phyloP scores from a whole-genome alignment of 371 early-diverging fungal species.

The Dinochytrium kinnereticum region DNA sequence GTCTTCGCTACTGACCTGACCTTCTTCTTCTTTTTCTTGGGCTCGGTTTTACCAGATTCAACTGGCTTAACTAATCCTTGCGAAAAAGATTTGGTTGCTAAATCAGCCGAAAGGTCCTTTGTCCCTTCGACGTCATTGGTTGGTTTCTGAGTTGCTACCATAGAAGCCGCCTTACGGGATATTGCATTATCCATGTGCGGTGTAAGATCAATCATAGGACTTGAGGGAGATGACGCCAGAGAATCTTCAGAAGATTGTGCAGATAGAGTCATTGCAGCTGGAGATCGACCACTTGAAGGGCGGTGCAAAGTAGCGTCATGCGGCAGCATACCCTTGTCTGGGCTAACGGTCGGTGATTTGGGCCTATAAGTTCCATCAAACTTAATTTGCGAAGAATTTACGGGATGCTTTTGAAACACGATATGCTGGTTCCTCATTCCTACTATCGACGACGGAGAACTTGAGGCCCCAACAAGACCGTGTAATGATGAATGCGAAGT shows the following conservation, averaged over 20 bases:
- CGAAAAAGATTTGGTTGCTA: no score
- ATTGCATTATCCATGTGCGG: constrained; percentile 24
- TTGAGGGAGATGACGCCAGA: not conserved
- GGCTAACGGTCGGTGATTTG: constrained; percentile 9
- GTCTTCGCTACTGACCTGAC: not conserved
- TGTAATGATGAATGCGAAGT: not conserved
- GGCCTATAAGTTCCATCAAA: constrained; percentile 16
- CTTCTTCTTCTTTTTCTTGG: not conserved
- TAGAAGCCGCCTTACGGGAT: constrained; percentile 20
- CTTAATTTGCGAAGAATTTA: constrained; percentile 19
- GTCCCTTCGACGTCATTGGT: not conserved
- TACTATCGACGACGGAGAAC: not conserved
- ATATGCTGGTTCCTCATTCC: constrained; percentile 24
- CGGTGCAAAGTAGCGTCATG: not conserved
- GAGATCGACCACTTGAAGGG: not conserved
- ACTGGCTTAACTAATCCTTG: not conserved
- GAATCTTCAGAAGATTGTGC: not conserved
- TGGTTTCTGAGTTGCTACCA: not conserved
- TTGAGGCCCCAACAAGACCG: not conserved
- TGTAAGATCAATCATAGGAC: constrained; percentile 33
- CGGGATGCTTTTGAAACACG: constrained; percentile 40
- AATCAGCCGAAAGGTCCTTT: not conserved
- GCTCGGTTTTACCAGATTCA: not conserved
- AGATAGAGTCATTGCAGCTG: no score
- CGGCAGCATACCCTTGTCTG: constrained; percentile 4